Conservation (phyloP, 148 eudicot species). For the Euryodendron excelsum region DNA sequence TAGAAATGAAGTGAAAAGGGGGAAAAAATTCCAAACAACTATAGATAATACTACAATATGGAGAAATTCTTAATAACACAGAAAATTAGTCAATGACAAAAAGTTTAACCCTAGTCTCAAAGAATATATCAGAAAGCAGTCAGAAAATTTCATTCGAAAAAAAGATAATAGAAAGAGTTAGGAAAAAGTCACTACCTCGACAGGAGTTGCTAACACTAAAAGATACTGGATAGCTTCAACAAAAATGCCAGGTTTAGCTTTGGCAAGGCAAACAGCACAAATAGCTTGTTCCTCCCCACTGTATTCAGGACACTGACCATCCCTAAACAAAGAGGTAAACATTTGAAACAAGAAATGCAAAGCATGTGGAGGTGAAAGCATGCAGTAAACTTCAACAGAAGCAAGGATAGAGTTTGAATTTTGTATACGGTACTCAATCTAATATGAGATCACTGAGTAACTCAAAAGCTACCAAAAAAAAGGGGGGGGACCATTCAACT, state of each 20-base stretch:
- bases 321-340: constrained; percentile 46
- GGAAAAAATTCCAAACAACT: neutral
- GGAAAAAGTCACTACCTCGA: constrained; percentile 60
- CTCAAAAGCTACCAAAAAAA: neutral
- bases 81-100: neutral
- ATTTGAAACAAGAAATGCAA: constrained; percentile 5
- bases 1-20: neutral
- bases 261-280: constrained; percentile 91
- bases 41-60: neutral
- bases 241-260: constrained; percentile 82
- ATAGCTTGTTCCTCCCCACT: constrained; percentile 97
- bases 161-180: neutral
- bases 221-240: constrained; percentile 93
- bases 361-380: constrained; percentile 7
- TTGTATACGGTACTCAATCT: neutral
- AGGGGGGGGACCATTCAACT: neutral
- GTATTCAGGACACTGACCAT: constrained; percentile 98
- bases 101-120: neutral
- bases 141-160: neutral
- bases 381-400: constrained; percentile 8
- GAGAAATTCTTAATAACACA: neutral
- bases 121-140: neutral
- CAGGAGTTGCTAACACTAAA: constrained; percentile 88
- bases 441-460: neutral
- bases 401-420: neutral